These are phyloP conservation scores for Cutaneotrichosporon dermatis DNA, from an alignment of 1,284 basidiomycete species.

Conservation along the genomic window DNA sequence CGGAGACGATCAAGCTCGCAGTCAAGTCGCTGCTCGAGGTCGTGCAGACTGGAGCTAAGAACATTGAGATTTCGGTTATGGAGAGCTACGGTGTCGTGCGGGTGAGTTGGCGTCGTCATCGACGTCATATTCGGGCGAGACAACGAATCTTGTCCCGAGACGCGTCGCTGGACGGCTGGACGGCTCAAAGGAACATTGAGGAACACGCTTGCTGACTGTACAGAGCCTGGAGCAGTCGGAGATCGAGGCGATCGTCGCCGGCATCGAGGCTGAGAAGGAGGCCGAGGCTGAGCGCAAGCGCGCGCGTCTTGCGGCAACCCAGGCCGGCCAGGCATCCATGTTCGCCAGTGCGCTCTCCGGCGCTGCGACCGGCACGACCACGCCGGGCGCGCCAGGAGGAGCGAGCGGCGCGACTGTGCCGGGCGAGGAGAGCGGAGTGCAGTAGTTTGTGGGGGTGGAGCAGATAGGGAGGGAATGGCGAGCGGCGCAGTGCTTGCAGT, in stretches of 20 bases:
- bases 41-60: slow-evolving; percentile 98
- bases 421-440: slow-evolving; percentile 40
- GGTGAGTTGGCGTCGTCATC: slow-evolving; percentile 54
- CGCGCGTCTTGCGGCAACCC: slow-evolving; percentile 67
- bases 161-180: neutral
- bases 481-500: too few species aligned
- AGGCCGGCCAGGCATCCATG: slow-evolving; percentile 47
- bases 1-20: slow-evolving; percentile 89
- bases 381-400: slow-evolving; percentile 18
- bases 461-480: too few species aligned
- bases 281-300: slow-evolving; percentile 87
- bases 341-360: slow-evolving; percentile 31
- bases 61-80: slow-evolving; percentile 97
- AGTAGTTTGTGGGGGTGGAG: too few species aligned
- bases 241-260: slow-evolving; percentile 82
- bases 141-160: neutral
- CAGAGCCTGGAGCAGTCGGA: slow-evolving; percentile 79
- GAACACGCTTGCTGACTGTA: slow-evolving; percentile 5
- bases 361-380: slow-evolving; percentile 19
- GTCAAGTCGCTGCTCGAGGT: slow-evolving; percentile 96
- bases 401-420: slow-evolving; percentile 32
- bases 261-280: slow-evolving; percentile 94
- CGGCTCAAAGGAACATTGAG: neutral
- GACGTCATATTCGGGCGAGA: neutral
- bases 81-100: slow-evolving; percentile 86